These are phyloP conservation scores for Fomitopsis serialis DNA, from an alignment of 768 basidiomycete species.

Conservation along the genomic window DNA sequence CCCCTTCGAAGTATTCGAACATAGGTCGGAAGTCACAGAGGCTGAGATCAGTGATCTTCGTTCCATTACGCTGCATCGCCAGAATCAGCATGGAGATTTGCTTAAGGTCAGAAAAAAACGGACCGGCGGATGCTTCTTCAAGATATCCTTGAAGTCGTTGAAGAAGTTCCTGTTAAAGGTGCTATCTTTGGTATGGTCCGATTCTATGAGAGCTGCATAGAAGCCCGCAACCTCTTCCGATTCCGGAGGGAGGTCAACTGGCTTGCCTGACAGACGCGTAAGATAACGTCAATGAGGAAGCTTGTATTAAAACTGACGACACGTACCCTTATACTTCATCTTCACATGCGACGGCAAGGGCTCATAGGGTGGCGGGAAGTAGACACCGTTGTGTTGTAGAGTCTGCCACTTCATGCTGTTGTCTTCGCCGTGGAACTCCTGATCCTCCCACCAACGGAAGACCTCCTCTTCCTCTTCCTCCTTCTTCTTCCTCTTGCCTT, in stretches of 20 bases:
- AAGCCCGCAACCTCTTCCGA: slow-evolving; percentile 97
- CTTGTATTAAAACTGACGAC: slow-evolving; percentile 1
- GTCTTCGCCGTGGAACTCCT: slow-evolving; percentile 62
- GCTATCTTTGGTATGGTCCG: slow-evolving; percentile 84
- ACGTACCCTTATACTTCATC: slow-evolving; percentile 91
- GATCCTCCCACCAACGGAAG: slow-evolving; percentile 86
- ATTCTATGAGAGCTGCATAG: slow-evolving; percentile 88
- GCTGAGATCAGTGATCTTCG: slow-evolving; percentile 69
- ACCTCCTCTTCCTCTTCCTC: slow-evolving; percentile 63
- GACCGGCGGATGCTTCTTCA: slow-evolving; percentile 83
- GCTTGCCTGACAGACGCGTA: slow-evolving; percentile 49
- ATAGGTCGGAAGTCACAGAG: slow-evolving; percentile 93
- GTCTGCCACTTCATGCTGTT: slow-evolving; percentile 88
- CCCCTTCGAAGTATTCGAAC: slow-evolving; percentile 86
- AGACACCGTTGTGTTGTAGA: slow-evolving; percentile 90
- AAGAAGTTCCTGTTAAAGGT: slow-evolving; percentile 96
- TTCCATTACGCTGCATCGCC: slow-evolving; percentile 52
- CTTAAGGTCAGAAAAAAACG: slow-evolving; percentile 24
- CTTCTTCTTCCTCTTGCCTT: slow-evolving; percentile 49
- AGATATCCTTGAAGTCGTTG: slow-evolving; percentile 73
- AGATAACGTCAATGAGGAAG: not conserved
- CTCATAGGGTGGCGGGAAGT: slow-evolving; percentile 94
- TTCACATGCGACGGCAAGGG: slow-evolving; percentile 76
- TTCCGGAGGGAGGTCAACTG: slow-evolving; percentile 72
- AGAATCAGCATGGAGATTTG: slow-evolving; percentile 4